Percentiles rank a stretch among this genome's conserved stretches.
phyloP scores from a whole-genome alignment of 768 basidiomycete genomes.

The Plicaturopsis crispa region DNA sequence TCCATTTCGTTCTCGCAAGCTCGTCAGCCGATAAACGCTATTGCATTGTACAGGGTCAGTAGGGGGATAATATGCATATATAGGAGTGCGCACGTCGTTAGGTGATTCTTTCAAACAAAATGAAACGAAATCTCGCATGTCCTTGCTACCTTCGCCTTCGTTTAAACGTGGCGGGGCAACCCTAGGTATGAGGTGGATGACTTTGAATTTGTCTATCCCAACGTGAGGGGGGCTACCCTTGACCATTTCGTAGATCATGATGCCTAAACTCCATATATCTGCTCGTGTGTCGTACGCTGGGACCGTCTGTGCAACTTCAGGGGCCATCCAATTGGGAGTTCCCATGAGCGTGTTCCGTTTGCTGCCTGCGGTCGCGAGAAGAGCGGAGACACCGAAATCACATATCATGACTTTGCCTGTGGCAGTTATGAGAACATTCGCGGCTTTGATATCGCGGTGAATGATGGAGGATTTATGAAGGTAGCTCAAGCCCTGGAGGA shows the following conservation, averaged over 20 bases:
- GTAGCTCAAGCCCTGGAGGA: conserved; percentile 79
- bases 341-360: conserved; percentile 96
- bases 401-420: conserved; percentile 91
- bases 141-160: conserved; percentile 74
- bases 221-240: conserved; percentile 95
- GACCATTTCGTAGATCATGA: conserved; percentile 93
- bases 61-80: too few relatives aligned
- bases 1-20: conserved; percentile 83
- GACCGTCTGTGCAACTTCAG: conserved; percentile 86
- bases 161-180: conserved; percentile 73
- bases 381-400: conserved; percentile 97
- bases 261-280: conserved; percentile 97
- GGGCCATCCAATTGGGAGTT: conserved; percentile 99
- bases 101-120: conserved; percentile 79
- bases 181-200: conserved; percentile 85
- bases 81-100: conserved; percentile 46
- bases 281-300: conserved; percentile 96
- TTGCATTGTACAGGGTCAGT: too few relatives aligned
- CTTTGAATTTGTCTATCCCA: conserved; percentile 72
- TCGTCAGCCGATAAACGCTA: conserved; percentile 90
- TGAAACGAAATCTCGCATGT: conserved; percentile 84
- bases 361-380: conserved; percentile 74
- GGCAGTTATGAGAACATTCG: conserved; percentile 88
- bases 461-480: conserved; percentile 93
- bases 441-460: conserved; percentile 96